Evolutionary conservation across 129 eudicot species (phyloP).

Genomic region (Arctium lappa): DNA sequence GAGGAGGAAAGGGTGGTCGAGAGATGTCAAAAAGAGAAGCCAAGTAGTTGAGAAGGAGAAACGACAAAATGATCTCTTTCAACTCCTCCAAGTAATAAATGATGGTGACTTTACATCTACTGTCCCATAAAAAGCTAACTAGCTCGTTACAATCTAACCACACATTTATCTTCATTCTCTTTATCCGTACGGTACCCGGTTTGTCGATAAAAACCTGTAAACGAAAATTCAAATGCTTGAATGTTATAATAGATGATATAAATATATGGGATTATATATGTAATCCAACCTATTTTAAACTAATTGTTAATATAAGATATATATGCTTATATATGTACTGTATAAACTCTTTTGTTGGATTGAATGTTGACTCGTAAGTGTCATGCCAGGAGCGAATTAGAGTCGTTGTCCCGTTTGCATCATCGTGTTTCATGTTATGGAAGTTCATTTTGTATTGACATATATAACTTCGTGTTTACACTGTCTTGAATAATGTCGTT

Average conservation of each 20-base stretch:
- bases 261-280: neutral
- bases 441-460: no score
- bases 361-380: no score
- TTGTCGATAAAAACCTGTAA: neutral
- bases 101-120: constrained; percentile 31
- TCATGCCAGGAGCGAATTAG: no score
- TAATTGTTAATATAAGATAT: no score
- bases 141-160: constrained; percentile 23
- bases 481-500: no score
- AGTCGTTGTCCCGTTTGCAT: no score
- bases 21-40: constrained; percentile 12
- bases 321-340: no score
- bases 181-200: neutral
- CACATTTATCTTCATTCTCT: neutral
- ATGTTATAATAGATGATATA: no score
- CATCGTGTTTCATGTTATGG: no score
- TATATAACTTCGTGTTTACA: no score
- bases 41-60: constrained; percentile 10
- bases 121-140: constrained; percentile 31
- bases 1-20: neutral
- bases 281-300: neutral
- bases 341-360: no score
- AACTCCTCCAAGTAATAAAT: constrained; percentile 29
- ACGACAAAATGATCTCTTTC: constrained; percentile 30
- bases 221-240: no score